phyloP scores from a whole-genome alignment of 768 basidiomycete genomes.

The Pleurotus pulmonarius region DNA sequence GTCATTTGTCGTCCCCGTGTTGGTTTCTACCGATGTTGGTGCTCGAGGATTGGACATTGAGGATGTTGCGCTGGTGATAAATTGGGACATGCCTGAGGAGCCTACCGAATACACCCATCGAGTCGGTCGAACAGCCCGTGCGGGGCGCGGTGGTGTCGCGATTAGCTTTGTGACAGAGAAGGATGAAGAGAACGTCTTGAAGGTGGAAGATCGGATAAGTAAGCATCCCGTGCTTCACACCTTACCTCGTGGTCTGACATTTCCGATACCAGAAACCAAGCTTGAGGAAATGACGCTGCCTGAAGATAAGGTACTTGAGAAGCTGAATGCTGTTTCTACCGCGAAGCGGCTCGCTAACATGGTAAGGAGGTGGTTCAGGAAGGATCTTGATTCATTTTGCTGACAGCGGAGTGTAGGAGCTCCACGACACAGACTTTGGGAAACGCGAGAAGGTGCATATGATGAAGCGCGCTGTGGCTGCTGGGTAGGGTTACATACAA shows the following conservation, averaged over 20 bases:
- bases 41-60: slow-evolving; percentile 95
- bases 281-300: slow-evolving; percentile 72
- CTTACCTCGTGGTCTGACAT: not conserved
- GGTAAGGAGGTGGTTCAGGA: slow-evolving; percentile 44
- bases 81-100: slow-evolving; percentile 92
- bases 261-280: slow-evolving; percentile 53
- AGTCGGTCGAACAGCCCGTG: slow-evolving; percentile 90
- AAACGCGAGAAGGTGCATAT: slow-evolving; percentile 81
- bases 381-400: not conserved
- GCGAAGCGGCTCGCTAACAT: slow-evolving; percentile 93
- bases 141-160: slow-evolving; percentile 84
- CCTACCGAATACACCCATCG: slow-evolving; percentile 96
- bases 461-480: slow-evolving; percentile 39
- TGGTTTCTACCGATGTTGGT: slow-evolving; percentile 94
- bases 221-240: slow-evolving; percentile 23
- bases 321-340: slow-evolving; percentile 84
- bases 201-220: slow-evolving; percentile 87
- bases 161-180: slow-evolving; percentile 94
- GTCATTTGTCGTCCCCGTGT: slow-evolving; percentile 80
- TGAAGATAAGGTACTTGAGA: slow-evolving; percentile 79
- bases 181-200: slow-evolving; percentile 81
- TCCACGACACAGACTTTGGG: slow-evolving; percentile 89
- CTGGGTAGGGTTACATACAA: too few relatives aligned
- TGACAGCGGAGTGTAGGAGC: slow-evolving; percentile 44
- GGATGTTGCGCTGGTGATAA: slow-evolving; percentile 93